Evolutionary conservation across 208 protist species (phyloP).

Genomic region (Trypanosoma theileri): DNA sequence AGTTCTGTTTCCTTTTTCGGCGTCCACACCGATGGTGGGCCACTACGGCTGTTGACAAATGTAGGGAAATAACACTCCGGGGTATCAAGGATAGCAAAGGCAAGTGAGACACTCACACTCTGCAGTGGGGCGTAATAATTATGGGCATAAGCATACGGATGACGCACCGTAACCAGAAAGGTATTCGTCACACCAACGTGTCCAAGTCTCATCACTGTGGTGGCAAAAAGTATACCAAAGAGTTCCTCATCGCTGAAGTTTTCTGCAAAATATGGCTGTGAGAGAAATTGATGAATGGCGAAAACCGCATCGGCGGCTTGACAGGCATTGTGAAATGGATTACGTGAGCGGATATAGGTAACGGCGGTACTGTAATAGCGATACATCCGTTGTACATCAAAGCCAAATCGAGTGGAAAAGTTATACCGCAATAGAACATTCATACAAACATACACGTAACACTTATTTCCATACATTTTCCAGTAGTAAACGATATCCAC

Average conservation of each 20-base stretch:
- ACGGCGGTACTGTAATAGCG: constrained; percentile 40
- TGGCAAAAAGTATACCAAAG: constrained; percentile 54
- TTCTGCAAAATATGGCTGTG: constrained; percentile 36
- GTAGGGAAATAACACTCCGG: constrained; percentile 56
- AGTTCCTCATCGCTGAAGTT: constrained; percentile 47
- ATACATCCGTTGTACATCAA: constrained; percentile 42
- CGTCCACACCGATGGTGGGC: constrained; percentile 40
- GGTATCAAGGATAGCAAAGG: constrained; percentile 46
- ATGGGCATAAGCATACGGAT: constrained; percentile 53
- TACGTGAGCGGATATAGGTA: constrained; percentile 48
- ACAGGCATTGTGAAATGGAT: constrained; percentile 74
- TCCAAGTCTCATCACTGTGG: constrained; percentile 51
- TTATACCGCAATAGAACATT: constrained; percentile 72
- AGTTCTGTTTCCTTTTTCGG: constrained; percentile 35
- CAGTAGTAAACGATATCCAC: constrained; percentile 27
- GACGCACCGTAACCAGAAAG: constrained; percentile 59
- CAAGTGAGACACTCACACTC: constrained; percentile 42
- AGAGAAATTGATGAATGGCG: constrained; percentile 59
- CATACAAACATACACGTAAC: constrained; percentile 46
- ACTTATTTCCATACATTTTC: constrained; percentile 17
- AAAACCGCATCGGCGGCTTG: constrained; percentile 78
- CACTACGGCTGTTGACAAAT: neutral
- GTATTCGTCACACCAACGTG: constrained; percentile 75
- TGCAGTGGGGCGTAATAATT: constrained; percentile 63
- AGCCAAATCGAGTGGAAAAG: constrained; percentile 53